Percentiles rank a stretch among this genome's conserved stretches.
Evolutionary conservation across 192 early-diverging fungal species (phyloP).

Genomic region (Backusella circina): DNA sequence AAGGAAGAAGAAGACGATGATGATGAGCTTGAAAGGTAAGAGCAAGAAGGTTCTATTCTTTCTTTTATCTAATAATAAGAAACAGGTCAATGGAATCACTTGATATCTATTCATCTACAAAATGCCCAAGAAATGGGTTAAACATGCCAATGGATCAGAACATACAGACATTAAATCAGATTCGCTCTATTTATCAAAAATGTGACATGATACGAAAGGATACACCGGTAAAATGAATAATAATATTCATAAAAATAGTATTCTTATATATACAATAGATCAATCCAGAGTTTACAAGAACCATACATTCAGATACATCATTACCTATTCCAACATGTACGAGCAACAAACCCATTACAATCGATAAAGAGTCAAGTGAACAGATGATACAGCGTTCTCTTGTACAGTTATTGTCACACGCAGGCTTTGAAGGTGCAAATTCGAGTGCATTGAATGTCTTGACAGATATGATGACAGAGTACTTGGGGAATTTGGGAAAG

Average conservation of each 20-base stretch:
- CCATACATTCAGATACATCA: not conserved
- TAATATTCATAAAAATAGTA: too few species aligned
- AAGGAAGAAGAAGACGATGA: not conserved
- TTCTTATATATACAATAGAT: not conserved
- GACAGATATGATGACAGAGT: slow-evolving; percentile 77
- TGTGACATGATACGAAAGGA: slow-evolving; percentile 35
- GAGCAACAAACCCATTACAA: not conserved
- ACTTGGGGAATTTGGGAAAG: slow-evolving; percentile 80
- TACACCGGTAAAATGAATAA: slow-evolving; percentile 29
- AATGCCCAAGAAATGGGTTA: slow-evolving; percentile 33
- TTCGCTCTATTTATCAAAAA: slow-evolving; percentile 43
- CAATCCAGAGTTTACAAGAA: not conserved
- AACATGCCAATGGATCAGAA: slow-evolving; percentile 20
- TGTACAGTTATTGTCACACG: slow-evolving; percentile 73
- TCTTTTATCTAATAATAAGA: not conserved
- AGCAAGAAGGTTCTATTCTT: not conserved
- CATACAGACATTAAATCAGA: slow-evolving; percentile 37
- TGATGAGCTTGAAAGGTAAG: not conserved
- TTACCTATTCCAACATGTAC: not conserved
- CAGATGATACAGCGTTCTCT: slow-evolving; percentile 57
- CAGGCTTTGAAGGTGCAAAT: slow-evolving; percentile 84
- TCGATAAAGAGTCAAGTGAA: slow-evolving; percentile 57
- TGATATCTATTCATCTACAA: slow-evolving; percentile 36
- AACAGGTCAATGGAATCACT: slow-evolving; percentile 20
- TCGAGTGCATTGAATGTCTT: slow-evolving; percentile 62